Conservation (phyloP, 208 protist genomes). For the Leishmania arabica region DNA sequence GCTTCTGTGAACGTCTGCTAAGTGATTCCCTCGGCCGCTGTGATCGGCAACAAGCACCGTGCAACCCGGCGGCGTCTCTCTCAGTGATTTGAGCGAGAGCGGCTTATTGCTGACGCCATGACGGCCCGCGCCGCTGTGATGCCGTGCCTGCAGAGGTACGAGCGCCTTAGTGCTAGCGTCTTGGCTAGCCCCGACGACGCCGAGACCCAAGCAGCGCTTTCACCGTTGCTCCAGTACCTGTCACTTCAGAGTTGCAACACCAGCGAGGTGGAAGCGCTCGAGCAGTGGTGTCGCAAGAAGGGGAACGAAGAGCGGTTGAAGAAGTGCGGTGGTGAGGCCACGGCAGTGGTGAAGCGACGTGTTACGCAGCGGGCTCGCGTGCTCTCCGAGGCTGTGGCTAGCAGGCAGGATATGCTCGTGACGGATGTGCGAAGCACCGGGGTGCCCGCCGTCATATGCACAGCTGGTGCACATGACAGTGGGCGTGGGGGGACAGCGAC, state of each 20-base stretch:
- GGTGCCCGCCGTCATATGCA: background rate
- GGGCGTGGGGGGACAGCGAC: constrained; percentile 1
- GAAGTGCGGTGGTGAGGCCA: background rate
- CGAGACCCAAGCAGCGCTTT: constrained; percentile 1
- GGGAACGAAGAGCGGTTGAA: background rate
- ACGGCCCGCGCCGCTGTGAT: background rate
- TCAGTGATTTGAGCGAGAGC: background rate
- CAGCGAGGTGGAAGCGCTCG: constrained; percentile 21
- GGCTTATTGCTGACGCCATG: background rate
- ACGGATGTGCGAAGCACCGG: background rate
- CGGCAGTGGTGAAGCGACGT: background rate
- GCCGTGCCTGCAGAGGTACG: constrained; percentile 9
- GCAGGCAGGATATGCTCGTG: background rate
- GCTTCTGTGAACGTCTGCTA: background rate
- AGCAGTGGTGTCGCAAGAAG: constrained; percentile 12
- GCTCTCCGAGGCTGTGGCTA: constrained; percentile 5
- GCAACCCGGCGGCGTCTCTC: background rate
- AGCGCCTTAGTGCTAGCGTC: constrained; percentile 3
- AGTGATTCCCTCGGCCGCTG: background rate
- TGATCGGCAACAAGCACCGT: background rate
- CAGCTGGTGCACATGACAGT: background rate
- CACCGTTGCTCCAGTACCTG: constrained; percentile 4
- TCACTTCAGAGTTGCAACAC: constrained; percentile 19
- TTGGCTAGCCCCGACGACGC: background rate
- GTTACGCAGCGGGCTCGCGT: constrained; percentile 8